A percentile compares a stretch with the other conserved stretches of the same genome.
Conservation (phyloP, 345 rosid genomes). For the Hibiscus mutabilis region DNA sequence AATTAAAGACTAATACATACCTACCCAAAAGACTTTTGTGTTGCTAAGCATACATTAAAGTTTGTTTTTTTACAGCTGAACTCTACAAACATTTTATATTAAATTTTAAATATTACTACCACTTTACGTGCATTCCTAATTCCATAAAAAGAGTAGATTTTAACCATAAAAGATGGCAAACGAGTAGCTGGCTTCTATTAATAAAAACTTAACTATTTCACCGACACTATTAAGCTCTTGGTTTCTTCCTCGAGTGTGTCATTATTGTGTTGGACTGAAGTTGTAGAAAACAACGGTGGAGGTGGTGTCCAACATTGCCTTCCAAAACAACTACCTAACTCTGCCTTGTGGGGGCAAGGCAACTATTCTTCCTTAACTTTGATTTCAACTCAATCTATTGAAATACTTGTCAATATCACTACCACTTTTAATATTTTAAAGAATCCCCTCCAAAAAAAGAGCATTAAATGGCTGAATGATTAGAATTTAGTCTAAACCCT, state of each 20-base stretch:
- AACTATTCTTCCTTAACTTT: background rate
- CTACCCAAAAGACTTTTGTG: no score
- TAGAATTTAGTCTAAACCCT: slow-evolving; percentile 2
- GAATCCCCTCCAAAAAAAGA: background rate
- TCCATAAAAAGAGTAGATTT: background rate
- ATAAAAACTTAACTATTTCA: background rate
- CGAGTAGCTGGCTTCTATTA: background rate
- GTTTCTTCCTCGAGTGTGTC: no score
- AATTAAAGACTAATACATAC: no score
- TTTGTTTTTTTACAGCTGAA: no score
- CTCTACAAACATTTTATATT: no score
- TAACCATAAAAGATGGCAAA: background rate
- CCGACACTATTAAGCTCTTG: background rate
- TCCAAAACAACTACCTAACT: background rate
- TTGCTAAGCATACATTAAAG: no score
- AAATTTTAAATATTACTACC: no score
- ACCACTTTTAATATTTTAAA: background rate
- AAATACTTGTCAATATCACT: background rate
- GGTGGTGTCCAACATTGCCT: background rate
- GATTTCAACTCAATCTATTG: background rate
- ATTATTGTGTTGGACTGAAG: no score
- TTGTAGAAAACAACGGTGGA: background rate
- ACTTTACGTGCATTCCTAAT: background rate
- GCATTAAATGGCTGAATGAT: background rate
- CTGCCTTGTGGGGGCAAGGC: background rate